Conservation (phyloP, 768 basidiomycete species). For the Calocybe cyanea region DNA sequence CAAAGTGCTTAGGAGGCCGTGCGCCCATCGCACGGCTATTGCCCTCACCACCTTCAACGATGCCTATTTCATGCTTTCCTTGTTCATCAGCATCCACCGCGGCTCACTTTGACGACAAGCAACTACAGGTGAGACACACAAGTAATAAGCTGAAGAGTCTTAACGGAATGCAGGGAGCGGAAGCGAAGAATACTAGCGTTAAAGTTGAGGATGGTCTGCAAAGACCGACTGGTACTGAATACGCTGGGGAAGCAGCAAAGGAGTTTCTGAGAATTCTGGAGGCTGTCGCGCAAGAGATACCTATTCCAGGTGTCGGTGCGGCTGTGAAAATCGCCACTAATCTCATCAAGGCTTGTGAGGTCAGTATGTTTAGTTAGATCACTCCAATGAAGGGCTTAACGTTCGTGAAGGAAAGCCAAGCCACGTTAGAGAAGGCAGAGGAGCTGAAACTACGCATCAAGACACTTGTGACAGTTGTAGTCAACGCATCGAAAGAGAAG, state of each 20-base stretch:
- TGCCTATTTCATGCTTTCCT: too few species aligned
- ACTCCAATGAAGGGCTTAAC: too few species aligned
- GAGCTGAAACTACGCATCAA: slow-evolving; percentile 9
- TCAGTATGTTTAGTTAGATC: too few species aligned
- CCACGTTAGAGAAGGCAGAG: slow-evolving; percentile 6
- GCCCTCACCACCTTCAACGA: too few species aligned
- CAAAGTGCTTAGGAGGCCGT: too few species aligned
- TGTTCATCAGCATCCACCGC: too few species aligned
- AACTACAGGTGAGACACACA: too few species aligned
- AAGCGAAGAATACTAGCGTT: too few species aligned
- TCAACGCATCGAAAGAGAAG: slow-evolving; percentile 10
- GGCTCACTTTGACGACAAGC: too few species aligned
- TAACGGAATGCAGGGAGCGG: too few species aligned
- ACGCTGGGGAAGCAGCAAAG: slow-evolving; percentile 4
- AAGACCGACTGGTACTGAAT: slow-evolving; percentile 1
- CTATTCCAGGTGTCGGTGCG: slow-evolving; percentile 4
- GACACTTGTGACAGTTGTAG: slow-evolving; percentile 3
- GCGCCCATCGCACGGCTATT: too few species aligned
- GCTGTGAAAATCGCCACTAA: background rate
- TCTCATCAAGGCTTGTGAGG: slow-evolving; percentile 11
- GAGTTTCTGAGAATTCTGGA: slow-evolving; percentile 3
- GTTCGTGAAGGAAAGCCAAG: slow-evolving; percentile 6
- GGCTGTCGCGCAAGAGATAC: slow-evolving; percentile 4
- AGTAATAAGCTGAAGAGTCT: too few species aligned
- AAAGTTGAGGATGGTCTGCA: background rate